Base-by-base conservation (phyloP, 2,329 filamentous ascomycete species). In the Cladosporium halotolerans region DNA sequence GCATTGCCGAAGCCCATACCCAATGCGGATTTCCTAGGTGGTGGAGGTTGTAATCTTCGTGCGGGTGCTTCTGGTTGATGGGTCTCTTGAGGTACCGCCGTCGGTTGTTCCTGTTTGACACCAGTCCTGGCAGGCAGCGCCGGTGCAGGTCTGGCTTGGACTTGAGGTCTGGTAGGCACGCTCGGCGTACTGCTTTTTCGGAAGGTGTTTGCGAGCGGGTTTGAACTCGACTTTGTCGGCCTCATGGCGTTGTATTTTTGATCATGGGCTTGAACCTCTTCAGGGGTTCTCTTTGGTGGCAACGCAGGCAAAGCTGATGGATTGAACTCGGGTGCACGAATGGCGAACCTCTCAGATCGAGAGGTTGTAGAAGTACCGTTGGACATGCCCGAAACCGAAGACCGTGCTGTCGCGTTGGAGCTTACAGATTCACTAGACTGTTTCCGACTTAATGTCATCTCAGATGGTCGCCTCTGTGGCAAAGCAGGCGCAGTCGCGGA, bases 291-390 rank as follows among this genome's bases (percentile, higher is more conserved):
- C 60, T 76, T 80, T 1, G 77, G 73, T 45, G 79, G 80, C 34
- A 83, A 68, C 31, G 76, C 70, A 48, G 81, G 81, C 9, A 83
- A 66, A 36, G 75, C 73, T 11, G 74, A 66, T 45, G 79, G 76
- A 55, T 80, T 79, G 68, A 77, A 84, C 44, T 76, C 75, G 9
- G 82, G 81, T 5, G 81, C 68, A 48, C 58, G 55, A 45, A 69
- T 59, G 7, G 60, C 57, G 34, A 58, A 62, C 7, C 58, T 49
- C 10, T 61, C 60, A 11, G 61, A 59, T 40, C 54, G 50, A 2
- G 64, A 66, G 10, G 64, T 63, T 38, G 60, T 54, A 3, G 62
- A 63, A 3, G 64, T 65, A 1, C 60, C 57, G 36, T 72, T 72
- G 2, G 78, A 79, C 8, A 70, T 68, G 45, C 73, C 73, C 10